Percentiles rank a stretch among this genome's conserved stretches.
Evolutionary conservation across 2,329 filamentous ascomycete genomes (phyloP).

Genomic region (Lasiodiplodia gonubiensis): DNA sequence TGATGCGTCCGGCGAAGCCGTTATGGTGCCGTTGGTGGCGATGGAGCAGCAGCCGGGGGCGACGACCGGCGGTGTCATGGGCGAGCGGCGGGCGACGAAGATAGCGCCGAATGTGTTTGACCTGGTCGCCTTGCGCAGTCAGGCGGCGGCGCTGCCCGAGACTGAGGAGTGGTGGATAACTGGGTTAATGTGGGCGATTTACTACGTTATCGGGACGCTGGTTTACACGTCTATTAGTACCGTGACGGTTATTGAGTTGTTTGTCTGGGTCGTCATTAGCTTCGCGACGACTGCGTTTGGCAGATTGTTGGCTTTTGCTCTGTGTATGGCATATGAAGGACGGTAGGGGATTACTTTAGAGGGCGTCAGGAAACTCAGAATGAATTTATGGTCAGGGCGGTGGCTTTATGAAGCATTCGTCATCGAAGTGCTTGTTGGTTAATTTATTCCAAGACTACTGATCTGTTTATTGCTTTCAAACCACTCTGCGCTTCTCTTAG

Average conservation of each 20-base stretch:
- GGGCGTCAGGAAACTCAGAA: no score
- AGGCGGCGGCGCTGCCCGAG: constrained; percentile 35
- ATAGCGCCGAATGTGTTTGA: not conserved
- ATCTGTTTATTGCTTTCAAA: no score
- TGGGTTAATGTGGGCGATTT: constrained; percentile 42
- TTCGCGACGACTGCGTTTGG: constrained; percentile 35
- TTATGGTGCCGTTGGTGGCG: no score
- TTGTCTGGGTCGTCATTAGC: constrained; percentile 39
- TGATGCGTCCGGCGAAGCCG: not conserved
- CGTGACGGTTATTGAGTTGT: constrained; percentile 41
- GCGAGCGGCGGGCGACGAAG: not conserved
- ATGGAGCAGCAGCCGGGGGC: not conserved
- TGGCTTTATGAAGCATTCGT: no score
- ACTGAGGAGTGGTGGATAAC: constrained; percentile 39
- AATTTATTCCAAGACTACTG: no score
- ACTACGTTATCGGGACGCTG: constrained; percentile 43
- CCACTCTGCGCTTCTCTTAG: no score
- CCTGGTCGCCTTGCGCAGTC: no score
- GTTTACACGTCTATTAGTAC: constrained; percentile 44
- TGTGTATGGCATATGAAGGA: constrained; percentile 29
- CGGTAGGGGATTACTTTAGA: no score
- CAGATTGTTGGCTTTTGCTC: constrained; percentile 48
- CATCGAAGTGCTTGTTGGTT: no score
- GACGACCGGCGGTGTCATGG: not conserved
- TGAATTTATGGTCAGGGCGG: no score